phyloP scores from a whole-genome alignment of 768 basidiomycete genomes.

The Tulasnella sp. region DNA sequence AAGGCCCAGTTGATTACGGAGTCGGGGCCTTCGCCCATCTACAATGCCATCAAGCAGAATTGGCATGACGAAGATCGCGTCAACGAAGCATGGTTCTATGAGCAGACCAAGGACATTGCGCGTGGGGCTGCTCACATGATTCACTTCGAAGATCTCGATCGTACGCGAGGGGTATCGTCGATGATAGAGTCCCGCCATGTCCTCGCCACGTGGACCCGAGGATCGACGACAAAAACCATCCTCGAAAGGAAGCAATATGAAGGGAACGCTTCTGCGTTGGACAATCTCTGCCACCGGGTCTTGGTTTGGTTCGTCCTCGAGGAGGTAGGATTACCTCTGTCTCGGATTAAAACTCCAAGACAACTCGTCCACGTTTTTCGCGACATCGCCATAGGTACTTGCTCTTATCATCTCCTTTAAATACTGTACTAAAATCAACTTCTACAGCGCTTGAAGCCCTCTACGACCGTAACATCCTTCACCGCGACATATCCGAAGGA shows the following conservation, averaged over 20 bases:
- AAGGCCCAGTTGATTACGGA: background rate
- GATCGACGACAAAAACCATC: background rate
- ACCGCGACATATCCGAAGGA: background rate
- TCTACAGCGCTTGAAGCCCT: background rate
- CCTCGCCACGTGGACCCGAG: too few species aligned
- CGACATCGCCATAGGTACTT: background rate
- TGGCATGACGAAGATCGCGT: background rate
- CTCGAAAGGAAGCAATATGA: background rate
- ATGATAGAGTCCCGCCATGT: background rate
- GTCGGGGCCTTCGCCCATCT: too few species aligned
- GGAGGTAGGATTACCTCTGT: background rate
- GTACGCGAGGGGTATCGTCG: background rate
- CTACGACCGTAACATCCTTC: background rate
- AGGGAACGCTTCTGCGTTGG: too few species aligned
- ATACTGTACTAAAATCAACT: too few species aligned
- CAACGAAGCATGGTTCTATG: background rate
- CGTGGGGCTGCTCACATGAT: background rate
- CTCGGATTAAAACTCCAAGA: background rate
- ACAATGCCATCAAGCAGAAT: background rate
- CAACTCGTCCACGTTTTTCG: background rate
- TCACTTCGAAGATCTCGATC: background rate
- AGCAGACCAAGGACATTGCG: background rate
- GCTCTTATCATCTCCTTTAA: background rate
- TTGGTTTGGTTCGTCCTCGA: background rate
- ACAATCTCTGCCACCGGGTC: background rate